Evolutionary conservation across 768 basidiomycete species (phyloP), one percentile per base, ranked within the genome.

Genomic region (Rhodosporidiobolus sp.): DNA sequence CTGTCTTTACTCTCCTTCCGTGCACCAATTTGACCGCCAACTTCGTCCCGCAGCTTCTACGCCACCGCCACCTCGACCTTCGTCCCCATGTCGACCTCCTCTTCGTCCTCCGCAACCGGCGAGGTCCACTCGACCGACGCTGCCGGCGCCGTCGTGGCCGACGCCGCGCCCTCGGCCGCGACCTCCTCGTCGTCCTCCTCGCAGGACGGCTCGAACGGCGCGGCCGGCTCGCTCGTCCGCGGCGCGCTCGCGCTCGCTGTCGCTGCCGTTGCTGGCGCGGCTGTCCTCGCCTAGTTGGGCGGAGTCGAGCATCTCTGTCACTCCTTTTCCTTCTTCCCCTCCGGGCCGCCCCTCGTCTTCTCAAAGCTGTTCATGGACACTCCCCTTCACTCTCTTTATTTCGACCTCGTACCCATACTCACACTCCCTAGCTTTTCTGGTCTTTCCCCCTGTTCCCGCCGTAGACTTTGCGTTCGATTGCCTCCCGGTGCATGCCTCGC

Each of bases 11-110:
- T 30, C 57, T 20, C 20, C 22, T 30, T 0, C 30, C n/a, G 10
- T 30, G 52, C 14, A 17, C 17, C n/a, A n/a, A 9, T 50, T n/a
- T 17, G 50, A 35, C 53, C 5, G 43, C 7, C 2, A 20, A 14
- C 4, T 49, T 24, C n/a, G n/a, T 20, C 14, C 20, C 30, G 2
- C 54, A 73, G 67, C 17, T 74, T 74, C 65, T 70, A 67, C 66
- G 69, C 61, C 20, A 67, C 73, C 35, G 69, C 69, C 20, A 70
- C 73, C 24, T 74, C 73, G 46, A 70, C 73, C 35, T 74, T 69
- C 53, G 49, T 50, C 16, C 38, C 68, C 20, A 32, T 59, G 7
- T 35, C 60, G 26, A 48, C 43, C 19, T n/a, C 35, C 1, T 38
- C 69, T 0, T 4, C 32, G 2, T 35, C 60, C 32, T 34, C 58